Base-by-base conservation (phyloP, 495 filamentous ascomycete species). In the Acidomyces sp. region DNA sequence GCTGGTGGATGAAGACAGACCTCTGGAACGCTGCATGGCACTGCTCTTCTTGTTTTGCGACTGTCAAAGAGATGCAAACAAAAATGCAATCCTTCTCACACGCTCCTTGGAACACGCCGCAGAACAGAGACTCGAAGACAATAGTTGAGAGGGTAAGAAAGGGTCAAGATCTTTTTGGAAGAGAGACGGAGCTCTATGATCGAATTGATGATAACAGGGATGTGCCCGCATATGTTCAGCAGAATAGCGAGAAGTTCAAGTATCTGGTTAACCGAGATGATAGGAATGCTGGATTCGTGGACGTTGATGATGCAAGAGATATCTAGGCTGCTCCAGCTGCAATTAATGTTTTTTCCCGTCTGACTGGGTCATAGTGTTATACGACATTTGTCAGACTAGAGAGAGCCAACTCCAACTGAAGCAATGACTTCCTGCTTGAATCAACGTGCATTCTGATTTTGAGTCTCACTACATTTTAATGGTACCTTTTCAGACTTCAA, bases 11-110 rank as follows among this genome's bases (percentile, higher is more conserved):
- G 18, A 41, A 59, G 45, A 55, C 48, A n/a, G 57, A 65, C 17
- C 23, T 73, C 3, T 55, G 44, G 43, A 65, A 64, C 46, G 67
- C 71, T 0, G 62, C 56, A 4, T 75, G 71, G 71, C 68, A 72
- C 48, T 75, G 71, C 54, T 67, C 65, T 22, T 65, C 57, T 11
- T 74, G 71, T 48, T 70, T 74, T 41, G 58, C 55, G 10, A 71
- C 63, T 6, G 39, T 75, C 4, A 54, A 60, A 1, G 63, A 74
- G 48, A 44, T 75, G 46, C 51, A 66, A 35, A 62, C 53, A n/a
- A 74, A 72, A 55, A 61, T 72, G 55, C 53, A 53, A 37, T 63
- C 62, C 31, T 74, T 71, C 50, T 68, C 66, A 34, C 70, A 72
- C 38, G 52, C 45, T 9, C 55, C 52, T 41, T 58, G 66, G 54